Base-by-base conservation (phyloP, 1,284 basidiomycete species). In the Heterobasidion parviporum region DNA sequence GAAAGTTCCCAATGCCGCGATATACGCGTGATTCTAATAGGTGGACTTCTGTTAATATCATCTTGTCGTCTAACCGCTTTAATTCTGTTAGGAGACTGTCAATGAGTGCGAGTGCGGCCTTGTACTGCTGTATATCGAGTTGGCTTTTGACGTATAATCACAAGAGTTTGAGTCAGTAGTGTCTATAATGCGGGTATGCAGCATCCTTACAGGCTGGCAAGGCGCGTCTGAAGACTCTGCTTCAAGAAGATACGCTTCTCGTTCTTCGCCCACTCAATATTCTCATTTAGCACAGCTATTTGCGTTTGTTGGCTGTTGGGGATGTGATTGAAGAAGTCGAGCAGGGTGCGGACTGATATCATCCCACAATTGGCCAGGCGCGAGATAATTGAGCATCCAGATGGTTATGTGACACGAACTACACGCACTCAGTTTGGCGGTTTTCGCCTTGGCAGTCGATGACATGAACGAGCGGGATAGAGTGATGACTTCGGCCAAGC, bases 171-270 rank as follows among this genome's bases (percentile, higher is more conserved):
- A 53, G 18, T 52, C 14, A 33, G 2, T 1, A 43, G 38, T 44
- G 32, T 20, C 41, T 20, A 32, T 26, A 32, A 50, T 33, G 53
- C 7, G 36, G 36, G 43, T 33, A 41, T 6, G 4, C 26, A 26
- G 4, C 26, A 26, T 26, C 26, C 87, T 67, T 64, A 93, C 85
- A 98, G 77, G 14, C 82, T 81, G 46, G 91, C 90, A 9, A 99
- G 81, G 52, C 94, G 84, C 8, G 92, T 94, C 72, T 99, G 94
- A 45, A 99, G 78, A 67, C 85, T 93, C 68, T 99, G 96, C 64
- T 94, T 92, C 60, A 98, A 74, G 74, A 99, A 99, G 65, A 98
- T 92, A 46, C 95, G 85, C 71, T 96, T 95, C 73, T 98, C 93
- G 8, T 75, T 71, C 64, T 89, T 87, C 0, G 96, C 94, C 96